Evolutionary conservation across 2,329 filamentous ascomycete genomes (phyloP).

Genomic region (Aspergillus intermedius): DNA sequence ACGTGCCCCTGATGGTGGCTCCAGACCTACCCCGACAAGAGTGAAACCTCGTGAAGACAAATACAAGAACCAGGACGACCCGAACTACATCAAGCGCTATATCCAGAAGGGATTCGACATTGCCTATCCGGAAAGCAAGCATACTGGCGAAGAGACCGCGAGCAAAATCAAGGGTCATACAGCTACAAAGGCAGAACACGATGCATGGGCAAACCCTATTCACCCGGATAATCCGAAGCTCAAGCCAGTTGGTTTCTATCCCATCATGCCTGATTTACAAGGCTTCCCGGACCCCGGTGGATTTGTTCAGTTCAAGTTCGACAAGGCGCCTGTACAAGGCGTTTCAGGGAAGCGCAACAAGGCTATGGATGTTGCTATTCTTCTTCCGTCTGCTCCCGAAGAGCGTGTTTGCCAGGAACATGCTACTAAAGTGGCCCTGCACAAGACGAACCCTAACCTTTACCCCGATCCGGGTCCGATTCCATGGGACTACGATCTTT

Average conservation of each 20-base stretch:
- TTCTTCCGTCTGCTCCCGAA: conserved; percentile 48
- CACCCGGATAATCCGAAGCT: conserved; percentile 54
- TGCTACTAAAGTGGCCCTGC: conserved; percentile 42
- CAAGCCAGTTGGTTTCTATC: conserved; percentile 54
- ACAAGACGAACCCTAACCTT: conserved; percentile 44
- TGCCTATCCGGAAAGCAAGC: conserved; percentile 55
- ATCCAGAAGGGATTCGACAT: conserved; percentile 60
- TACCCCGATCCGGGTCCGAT: conserved; percentile 48
- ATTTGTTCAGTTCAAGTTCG: conserved; percentile 57
- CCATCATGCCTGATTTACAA: conserved; percentile 55
- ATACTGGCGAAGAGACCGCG: conserved; percentile 50
- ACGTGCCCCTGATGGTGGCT: conserved; percentile 26
- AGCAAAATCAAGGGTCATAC: conserved; percentile 49
- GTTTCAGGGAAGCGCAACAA: conserved; percentile 47
- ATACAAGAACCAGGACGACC: conserved; percentile 47
- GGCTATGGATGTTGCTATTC: conserved; percentile 53
- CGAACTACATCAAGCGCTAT: conserved; percentile 54
- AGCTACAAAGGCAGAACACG: conserved; percentile 47
- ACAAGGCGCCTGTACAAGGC: conserved; percentile 50
- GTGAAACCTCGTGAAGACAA: conserved; percentile 24
- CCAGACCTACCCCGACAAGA: conserved; percentile 18
- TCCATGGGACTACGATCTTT: conserved; percentile 55
- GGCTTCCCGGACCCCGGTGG: conserved; percentile 53
- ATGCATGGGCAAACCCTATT: conserved; percentile 55
- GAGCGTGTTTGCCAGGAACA: conserved; percentile 44